These are phyloP conservation scores for Dioscorea cayenensis DNA, from an alignment of 116 monocot genomes.

Conservation along the genomic window DNA sequence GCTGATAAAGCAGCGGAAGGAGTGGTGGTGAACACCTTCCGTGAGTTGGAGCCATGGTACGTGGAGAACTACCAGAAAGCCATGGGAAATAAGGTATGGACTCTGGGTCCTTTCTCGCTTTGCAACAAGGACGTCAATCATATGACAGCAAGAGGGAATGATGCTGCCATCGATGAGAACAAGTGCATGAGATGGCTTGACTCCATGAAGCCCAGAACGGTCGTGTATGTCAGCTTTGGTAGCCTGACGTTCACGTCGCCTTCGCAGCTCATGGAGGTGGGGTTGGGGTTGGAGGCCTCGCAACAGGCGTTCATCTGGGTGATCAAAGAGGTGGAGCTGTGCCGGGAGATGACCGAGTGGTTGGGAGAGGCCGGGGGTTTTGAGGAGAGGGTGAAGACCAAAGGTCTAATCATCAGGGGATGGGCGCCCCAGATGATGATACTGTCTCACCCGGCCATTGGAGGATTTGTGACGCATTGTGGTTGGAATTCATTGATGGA, in stretches of 20 bases:
- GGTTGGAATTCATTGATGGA: conserved; percentile 1
- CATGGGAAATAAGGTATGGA: conserved; percentile 19
- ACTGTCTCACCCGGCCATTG: not conserved
- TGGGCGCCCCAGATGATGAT: conserved; percentile 5
- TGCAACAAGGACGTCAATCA: conserved; percentile 1
- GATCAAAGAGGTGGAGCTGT: not conserved
- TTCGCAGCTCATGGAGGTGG: not conserved
- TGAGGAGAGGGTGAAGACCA: not conserved
- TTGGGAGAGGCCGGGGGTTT: not conserved
- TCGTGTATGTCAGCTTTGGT: conserved; percentile 17
- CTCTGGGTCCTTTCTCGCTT: conserved; percentile 17
- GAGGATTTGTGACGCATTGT: not conserved
- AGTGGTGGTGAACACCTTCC: conserved; percentile 15
- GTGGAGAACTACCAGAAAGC: conserved; percentile 13
- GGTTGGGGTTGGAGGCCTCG: conserved; percentile 5
- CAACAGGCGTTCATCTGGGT: conserved; percentile 10
- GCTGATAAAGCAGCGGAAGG: conserved; percentile 15
- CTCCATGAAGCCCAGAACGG: conserved; percentile 8
- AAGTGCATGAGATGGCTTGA: conserved; percentile 19
- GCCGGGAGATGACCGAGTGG: not conserved
- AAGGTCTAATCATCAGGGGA: not conserved
- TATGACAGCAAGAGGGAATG: conserved; percentile 8
- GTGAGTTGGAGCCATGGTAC: conserved; percentile 20
- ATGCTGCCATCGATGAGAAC: conserved; percentile 1
- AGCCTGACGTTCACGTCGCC: not conserved